Conservation (phyloP, 495 filamentous ascomycete genomes). For the Hyphodiscus hymeniophilus region DNA sequence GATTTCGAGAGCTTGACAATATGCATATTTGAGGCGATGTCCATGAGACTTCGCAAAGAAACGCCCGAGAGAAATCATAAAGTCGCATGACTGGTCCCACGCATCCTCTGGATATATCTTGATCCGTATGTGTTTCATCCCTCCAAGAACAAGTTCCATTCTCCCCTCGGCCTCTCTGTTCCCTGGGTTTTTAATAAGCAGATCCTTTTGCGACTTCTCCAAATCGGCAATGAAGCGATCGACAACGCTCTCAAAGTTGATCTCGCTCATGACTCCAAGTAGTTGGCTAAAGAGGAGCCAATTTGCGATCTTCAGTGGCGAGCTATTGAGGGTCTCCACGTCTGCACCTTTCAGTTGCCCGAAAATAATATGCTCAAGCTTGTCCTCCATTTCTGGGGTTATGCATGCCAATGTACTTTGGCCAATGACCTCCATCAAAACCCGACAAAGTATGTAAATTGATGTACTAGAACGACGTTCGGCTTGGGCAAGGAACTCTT, state of each 20-base stretch:
- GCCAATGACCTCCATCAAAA: constrained; percentile 86
- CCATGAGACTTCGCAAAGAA: constrained; percentile 81
- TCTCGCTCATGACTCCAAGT: constrained; percentile 88
- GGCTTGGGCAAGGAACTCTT: constrained; percentile 62
- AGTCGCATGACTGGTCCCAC: constrained; percentile 84
- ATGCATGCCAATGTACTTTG: constrained; percentile 78
- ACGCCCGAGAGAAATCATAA: constrained; percentile 69
- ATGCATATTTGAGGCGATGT: constrained; percentile 81
- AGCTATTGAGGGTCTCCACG: constrained; percentile 67
- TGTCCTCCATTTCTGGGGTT: constrained; percentile 69
- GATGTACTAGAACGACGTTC: constrained; percentile 87
- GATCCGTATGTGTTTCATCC: constrained; percentile 82
- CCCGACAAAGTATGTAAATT: constrained; percentile 89
- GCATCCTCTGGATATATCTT: constrained; percentile 59
- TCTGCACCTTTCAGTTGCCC: constrained; percentile 84
- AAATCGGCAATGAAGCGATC: constrained; percentile 75
- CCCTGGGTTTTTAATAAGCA: constrained; percentile 51
- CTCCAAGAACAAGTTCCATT: constrained; percentile 74
- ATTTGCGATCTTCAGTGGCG: constrained; percentile 78
- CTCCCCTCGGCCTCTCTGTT: constrained; percentile 64
- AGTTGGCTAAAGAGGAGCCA: constrained; percentile 91
- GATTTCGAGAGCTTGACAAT: constrained; percentile 83
- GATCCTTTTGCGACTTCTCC: constrained; percentile 62
- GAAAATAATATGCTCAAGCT: constrained; percentile 87
- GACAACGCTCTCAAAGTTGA: constrained; percentile 78